Conservation (phyloP, 306 rosid genomes). For the Hippophae rhamnoides region DNA sequence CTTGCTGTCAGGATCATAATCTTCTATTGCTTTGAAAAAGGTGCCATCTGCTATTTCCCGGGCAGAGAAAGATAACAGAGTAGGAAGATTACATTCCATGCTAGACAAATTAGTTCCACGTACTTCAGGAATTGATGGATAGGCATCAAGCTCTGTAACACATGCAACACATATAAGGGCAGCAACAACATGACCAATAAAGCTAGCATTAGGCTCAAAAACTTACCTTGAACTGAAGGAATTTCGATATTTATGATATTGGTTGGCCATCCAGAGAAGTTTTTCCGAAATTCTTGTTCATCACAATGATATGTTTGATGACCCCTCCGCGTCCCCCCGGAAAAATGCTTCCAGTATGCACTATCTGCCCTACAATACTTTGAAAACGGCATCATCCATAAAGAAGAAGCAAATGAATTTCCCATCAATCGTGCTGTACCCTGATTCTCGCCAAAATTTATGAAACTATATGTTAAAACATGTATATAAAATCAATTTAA, state of each 20-base stretch:
- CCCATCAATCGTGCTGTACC: conserved; percentile 92
- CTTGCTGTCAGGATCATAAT: conserved; percentile 87
- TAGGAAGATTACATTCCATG: conserved; percentile 85
- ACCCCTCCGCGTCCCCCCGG: conserved; percentile 28
- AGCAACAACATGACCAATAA: conserved; percentile 13
- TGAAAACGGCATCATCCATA: conserved; percentile 98
- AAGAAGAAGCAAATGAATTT: conserved; percentile 83
- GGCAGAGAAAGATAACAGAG: conserved; percentile 90
- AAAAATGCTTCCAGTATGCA: conserved; percentile 58
- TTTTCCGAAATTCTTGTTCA: conserved; percentile 44
- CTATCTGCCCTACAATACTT: conserved; percentile 68
- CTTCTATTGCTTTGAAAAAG: conserved; percentile 88
- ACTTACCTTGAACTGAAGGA: conserved; percentile 62
- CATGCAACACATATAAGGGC: conserved; percentile 18
- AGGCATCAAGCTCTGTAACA: conserved; percentile 55
- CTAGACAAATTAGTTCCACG: conserved; percentile 51
- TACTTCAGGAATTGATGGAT: conserved; percentile 63
- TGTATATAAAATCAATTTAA: neutral
- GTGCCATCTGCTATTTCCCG: conserved; percentile 92
- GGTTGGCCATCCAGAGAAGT: conserved; percentile 92
- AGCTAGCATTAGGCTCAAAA: conserved; percentile 18
- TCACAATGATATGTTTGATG: conserved; percentile 61
- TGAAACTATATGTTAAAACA: conserved; percentile 32
- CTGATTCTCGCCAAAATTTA: conserved; percentile 48
- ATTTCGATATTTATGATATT: conserved; percentile 79